These are phyloP conservation scores for Antarctomyces pellizariae DNA, from an alignment of 495 filamentous ascomycete genomes.

Conservation along the genomic window DNA sequence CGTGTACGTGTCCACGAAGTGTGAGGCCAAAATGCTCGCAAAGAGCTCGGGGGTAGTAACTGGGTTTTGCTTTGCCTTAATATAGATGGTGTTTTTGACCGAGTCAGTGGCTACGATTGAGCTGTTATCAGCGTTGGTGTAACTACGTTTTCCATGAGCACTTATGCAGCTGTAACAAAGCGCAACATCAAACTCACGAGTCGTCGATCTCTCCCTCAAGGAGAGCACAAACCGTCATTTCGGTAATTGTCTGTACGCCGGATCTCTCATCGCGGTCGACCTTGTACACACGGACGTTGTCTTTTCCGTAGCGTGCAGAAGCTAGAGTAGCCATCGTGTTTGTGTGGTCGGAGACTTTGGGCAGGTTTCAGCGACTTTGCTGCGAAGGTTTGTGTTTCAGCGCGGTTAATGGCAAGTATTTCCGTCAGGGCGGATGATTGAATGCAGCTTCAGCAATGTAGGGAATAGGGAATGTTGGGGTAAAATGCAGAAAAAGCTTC, in stretches of 20 bases:
- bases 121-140: slow-evolving; percentile 85
- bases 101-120: slow-evolving; percentile 92
- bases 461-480: too few species aligned
- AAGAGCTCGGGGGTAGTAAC: slow-evolving; percentile 88
- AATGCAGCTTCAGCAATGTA: too few species aligned
- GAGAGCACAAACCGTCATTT: slow-evolving; percentile 83
- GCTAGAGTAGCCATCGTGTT: slow-evolving; percentile 33
- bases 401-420: too few species aligned
- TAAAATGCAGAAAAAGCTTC: too few species aligned
- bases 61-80: slow-evolving; percentile 79
- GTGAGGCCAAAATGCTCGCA: slow-evolving; percentile 55
- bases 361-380: too few species aligned
- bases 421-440: too few species aligned
- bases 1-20: slow-evolving; percentile 69
- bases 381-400: too few species aligned
- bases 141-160: slow-evolving; percentile 23
- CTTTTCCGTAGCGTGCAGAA: slow-evolving; percentile 76
- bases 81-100: slow-evolving; percentile 94
- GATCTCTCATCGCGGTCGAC: slow-evolving; percentile 57
- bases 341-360: not conserved
- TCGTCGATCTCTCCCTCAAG: slow-evolving; percentile 78
- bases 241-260: slow-evolving; percentile 60
- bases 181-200: slow-evolving; percentile 53
- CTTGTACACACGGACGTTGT: slow-evolving; percentile 96
- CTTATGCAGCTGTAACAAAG: not conserved